A percentile compares a stretch with the other conserved stretches of the same genome.
Conservation (phyloP, 1,139 yeast genomes). For the Lodderomyces pseudojiufengensis region DNA sequence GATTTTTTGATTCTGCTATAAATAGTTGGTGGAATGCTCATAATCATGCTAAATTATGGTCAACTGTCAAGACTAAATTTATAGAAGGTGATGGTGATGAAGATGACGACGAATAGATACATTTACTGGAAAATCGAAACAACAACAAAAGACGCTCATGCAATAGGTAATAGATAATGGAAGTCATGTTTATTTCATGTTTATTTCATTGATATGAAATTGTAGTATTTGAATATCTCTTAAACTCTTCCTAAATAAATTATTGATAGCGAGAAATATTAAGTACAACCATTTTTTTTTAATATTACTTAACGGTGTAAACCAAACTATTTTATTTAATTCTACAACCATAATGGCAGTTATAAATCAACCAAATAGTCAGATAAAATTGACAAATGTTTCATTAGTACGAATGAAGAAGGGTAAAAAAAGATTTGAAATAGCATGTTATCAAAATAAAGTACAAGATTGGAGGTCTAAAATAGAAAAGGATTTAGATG, state of each 20-base stretch:
- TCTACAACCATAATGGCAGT: conserved; percentile 42
- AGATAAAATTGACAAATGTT: conserved; percentile 87
- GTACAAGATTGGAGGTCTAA: conserved; percentile 93
- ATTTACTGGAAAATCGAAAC: conserved; percentile 1
- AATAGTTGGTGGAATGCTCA: conserved; percentile 82
- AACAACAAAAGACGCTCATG: no score
- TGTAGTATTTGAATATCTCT: no score
- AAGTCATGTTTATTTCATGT: no score
- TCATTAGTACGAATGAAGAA: conserved; percentile 88
- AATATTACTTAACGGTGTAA: no score
- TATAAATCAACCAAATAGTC: conserved; percentile 82
- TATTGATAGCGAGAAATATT: no score
- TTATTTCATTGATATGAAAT: no score
- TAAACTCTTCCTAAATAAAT: no score
- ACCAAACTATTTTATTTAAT: no score
- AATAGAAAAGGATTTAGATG: conserved; percentile 90
- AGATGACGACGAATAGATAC: conserved; percentile 48
- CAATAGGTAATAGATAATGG: no score
- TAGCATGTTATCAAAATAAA: conserved; percentile 95
- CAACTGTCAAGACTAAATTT: conserved; percentile 74
- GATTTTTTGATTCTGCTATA: conserved; percentile 71
- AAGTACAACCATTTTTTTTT: no score
- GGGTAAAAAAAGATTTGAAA: conserved; percentile 86
- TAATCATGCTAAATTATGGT: conserved; percentile 97
- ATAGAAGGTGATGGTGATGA: conserved; percentile 59